These are phyloP conservation scores for Hypoxylon sp. DNA, from an alignment of 2,329 filamentous ascomycete species.

Conservation along the genomic window DNA sequence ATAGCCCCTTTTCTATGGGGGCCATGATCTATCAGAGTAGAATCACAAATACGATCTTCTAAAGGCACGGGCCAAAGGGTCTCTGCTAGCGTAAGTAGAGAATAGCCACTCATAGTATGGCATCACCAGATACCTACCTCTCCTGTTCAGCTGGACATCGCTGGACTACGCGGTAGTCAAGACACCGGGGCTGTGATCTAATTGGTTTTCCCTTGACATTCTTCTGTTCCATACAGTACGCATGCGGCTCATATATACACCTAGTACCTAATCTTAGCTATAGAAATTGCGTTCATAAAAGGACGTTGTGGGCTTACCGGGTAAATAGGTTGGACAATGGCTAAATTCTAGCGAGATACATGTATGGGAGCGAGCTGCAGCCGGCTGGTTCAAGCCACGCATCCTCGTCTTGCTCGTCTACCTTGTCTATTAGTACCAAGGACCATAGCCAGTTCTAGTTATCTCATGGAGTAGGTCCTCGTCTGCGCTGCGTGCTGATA, in stretches of 20 bases:
- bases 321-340: constrained; percentile 3
- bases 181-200: no score
- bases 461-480: background rate
- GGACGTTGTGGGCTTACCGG: background rate
- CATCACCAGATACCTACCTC: no score
- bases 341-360: background rate
- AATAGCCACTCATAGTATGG: no score
- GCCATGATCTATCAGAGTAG: no score
- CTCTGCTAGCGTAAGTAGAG: no score
- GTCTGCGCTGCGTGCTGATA: background rate
- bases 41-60: no score
- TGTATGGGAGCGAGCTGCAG: background rate
- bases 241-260: background rate
- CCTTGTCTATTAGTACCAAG: background rate
- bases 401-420: constrained; percentile 5
- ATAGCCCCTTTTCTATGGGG: no score
- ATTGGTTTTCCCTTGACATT: no score
- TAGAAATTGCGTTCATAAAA: background rate
- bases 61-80: no score
- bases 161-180: no score
- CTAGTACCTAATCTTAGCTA: background rate
- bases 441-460: background rate
- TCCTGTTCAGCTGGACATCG: no score
- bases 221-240: background rate
- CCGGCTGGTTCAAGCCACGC: constrained; percentile 2